Base-by-base conservation (phyloP, 306 rosid genomes). In the Cucurbita ficifolia region DNA sequence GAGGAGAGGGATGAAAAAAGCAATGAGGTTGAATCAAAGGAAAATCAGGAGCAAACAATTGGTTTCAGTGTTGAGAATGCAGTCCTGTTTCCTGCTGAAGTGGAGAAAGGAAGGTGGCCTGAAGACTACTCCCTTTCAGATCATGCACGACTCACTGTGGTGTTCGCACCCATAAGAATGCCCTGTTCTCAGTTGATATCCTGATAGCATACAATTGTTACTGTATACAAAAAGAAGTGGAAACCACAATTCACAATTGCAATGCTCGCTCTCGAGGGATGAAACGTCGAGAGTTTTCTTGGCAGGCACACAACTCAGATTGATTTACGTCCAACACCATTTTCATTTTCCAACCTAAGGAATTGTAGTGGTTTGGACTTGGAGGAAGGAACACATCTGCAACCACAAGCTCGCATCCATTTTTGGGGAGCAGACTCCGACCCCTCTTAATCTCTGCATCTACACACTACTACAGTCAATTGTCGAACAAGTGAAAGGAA, bases 21-120 rank as follows among this genome's bases (percentile, higher is more conserved):
- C 39, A 61, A 74, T 0, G 83, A 70, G 72, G 54, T 67, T 7
- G 82, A 82, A 3, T 70, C 84, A 58, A 83, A 80, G 18, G 86
- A 77, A 33, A 72, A 5, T 72, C 87, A 76, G 75, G 89, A 86
- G 40, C 91, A 84, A 77, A 84, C 85, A 21, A 81, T 90, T 70
- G 98, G 98, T 60, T 92, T 92, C 48, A 84, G 88, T 45, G 86
- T 92, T 1, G 86, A 92, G 79, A 84, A 92, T 48, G 98, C 98
- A 40, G 96, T 88, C 48, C 72, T 92, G 59, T 92, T 82, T 79
- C 98, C 98, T 76, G 88, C 96, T 14, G 98, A 92, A 73, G 96
- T 82, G 45, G 98, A 92, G 90, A 90, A 80, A 76, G 98, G 98
- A 74, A 84, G 82, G 48, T 92, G 98, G 98, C 98, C 98, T 1